Conservation (phyloP, 306 rosid species). For the Corylus americana region DNA sequence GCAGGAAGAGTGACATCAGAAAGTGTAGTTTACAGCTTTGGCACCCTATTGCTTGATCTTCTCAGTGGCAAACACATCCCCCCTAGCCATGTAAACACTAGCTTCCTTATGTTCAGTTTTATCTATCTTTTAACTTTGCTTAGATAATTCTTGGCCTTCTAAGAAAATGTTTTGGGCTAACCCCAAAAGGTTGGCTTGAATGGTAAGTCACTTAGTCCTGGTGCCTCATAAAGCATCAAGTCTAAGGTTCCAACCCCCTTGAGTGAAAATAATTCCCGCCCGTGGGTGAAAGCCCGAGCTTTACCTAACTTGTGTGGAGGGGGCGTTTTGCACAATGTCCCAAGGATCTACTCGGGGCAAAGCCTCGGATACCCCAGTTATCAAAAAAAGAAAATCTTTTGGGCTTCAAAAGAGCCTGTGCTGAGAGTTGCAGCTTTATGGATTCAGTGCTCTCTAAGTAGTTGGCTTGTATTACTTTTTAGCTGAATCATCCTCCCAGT, state of each 20-base stretch:
- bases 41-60: constrained; percentile 89
- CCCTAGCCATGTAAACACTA: constrained; percentile 71
- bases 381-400: not conserved
- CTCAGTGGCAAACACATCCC: constrained; percentile 96
- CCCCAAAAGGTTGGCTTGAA: not conserved
- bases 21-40: constrained; percentile 89
- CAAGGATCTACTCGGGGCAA: no score
- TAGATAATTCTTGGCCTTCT: constrained; percentile 10
- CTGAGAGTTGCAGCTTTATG: constrained; percentile 7
- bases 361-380: no score
- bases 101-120: constrained; percentile 21
- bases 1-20: constrained; percentile 86
- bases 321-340: no score
- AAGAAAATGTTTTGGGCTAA: constrained; percentile 1
- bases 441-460: constrained; percentile 11
- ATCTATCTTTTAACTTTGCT: constrained; percentile 24
- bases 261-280: no score
- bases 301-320: no score
- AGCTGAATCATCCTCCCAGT: not conserved
- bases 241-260: no score
- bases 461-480: not conserved
- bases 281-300: no score
- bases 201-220: no score
- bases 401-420: not conserved
- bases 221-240: no score